phyloP scores from a whole-genome alignment of 2,329 filamentous ascomycete species.

The Paradendryphiella salina region DNA sequence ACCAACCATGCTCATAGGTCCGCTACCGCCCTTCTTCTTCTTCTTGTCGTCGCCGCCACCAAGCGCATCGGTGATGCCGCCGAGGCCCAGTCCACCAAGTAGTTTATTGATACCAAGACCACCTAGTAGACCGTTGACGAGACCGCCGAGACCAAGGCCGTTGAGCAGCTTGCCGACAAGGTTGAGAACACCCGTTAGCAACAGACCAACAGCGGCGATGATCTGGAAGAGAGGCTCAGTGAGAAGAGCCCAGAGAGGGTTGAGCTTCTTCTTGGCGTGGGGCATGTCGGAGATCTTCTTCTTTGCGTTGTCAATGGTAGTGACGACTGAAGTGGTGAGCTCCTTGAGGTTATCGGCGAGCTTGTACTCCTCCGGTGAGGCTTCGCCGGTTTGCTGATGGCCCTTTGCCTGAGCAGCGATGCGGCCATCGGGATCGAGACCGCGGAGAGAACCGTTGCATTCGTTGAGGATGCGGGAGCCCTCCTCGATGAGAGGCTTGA shows the following conservation, averaged over 20 bases:
- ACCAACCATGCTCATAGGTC: constrained; percentile 52
- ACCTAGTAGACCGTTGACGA: constrained; percentile 78
- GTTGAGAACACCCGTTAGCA: constrained; percentile 80
- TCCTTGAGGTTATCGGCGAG: constrained; percentile 86
- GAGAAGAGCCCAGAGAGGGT: constrained; percentile 82
- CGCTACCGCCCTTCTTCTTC: constrained; percentile 47
- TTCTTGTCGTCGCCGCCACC: constrained; percentile 61
- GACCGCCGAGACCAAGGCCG: constrained; percentile 77
- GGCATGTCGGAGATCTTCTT: constrained; percentile 89
- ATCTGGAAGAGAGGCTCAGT: constrained; percentile 91
- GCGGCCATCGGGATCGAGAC: constrained; percentile 83
- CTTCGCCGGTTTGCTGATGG: constrained; percentile 72
- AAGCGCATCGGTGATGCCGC: constrained; percentile 54
- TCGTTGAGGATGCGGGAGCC: constrained; percentile 80
- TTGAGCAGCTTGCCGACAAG: constrained; percentile 80
- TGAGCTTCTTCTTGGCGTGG: constrained; percentile 91
- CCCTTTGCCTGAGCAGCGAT: constrained; percentile 86
- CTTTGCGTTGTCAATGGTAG: constrained; percentile 84
- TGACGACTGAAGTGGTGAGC: constrained; percentile 77
- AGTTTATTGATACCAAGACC: constrained; percentile 76
- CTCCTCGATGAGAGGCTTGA: constrained; percentile 87
- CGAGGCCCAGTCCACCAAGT: constrained; percentile 71
- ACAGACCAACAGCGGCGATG: constrained; percentile 80
- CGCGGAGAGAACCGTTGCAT: constrained; percentile 82
- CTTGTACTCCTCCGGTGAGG: constrained; percentile 79